Evolutionary conservation across 352 stramenopile genomes (phyloP).

Genomic region (Pythium myriotylum): DNA sequence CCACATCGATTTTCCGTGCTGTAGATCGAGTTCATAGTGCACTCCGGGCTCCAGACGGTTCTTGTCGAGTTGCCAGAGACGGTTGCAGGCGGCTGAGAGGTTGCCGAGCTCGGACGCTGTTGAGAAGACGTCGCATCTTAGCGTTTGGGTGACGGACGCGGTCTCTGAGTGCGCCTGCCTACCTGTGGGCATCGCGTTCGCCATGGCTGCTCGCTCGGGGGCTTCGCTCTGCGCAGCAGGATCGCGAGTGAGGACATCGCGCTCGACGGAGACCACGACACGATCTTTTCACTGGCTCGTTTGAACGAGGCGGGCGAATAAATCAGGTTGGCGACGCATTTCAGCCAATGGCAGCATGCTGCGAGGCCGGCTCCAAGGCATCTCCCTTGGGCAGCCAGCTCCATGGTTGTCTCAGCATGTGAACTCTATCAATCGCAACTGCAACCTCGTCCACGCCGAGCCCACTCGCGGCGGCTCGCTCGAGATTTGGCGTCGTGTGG

Average conservation of each 20-base stretch:
- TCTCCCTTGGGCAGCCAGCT: too few species aligned
- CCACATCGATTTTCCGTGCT: slow-evolving; percentile 91
- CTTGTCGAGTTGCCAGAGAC: slow-evolving; percentile 93
- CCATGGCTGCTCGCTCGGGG: slow-evolving; percentile 31
- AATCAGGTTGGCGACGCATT: slow-evolving; percentile 10
- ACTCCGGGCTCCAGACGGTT: slow-evolving; percentile 87
- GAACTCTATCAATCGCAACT: too few species aligned
- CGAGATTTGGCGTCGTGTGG: too few species aligned
- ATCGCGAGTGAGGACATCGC: background rate
- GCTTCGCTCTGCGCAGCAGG: background rate
- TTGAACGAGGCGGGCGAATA: slow-evolving; percentile 3
- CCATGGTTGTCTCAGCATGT: too few species aligned
- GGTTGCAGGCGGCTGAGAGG: slow-evolving; percentile 78
- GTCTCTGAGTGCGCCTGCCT: too few species aligned
- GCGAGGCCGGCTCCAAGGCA: background rate
- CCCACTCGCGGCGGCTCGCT: too few species aligned
- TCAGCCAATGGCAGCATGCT: slow-evolving; percentile 12
- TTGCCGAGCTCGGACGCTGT: slow-evolving; percentile 50
- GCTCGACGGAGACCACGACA: slow-evolving; percentile 9
- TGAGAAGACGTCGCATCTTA: slow-evolving; percentile 3
- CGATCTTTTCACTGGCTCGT: slow-evolving; percentile 19
- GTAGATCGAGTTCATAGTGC: slow-evolving; percentile 94
- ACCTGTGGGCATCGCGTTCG: slow-evolving; percentile 52
- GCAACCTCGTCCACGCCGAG: too few species aligned
- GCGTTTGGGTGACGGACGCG: too few species aligned